These are phyloP conservation scores for Malus asiatica DNA, from an alignment of 306 rosid genomes.

Conservation along the genomic window DNA sequence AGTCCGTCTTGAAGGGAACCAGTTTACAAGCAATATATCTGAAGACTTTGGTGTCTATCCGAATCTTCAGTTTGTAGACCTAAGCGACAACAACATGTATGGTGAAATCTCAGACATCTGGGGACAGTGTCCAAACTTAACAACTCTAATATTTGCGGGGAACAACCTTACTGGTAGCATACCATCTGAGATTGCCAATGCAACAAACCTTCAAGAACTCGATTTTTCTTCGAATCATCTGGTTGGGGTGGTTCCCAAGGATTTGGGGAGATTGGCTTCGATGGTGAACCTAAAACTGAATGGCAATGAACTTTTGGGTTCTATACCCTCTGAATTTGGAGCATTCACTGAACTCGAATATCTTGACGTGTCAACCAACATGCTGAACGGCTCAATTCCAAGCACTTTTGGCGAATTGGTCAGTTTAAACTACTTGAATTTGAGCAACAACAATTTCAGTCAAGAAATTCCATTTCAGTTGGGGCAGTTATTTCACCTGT, in stretches of 20 bases:
- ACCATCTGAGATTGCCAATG: neutral
- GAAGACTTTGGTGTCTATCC: slow-evolving; percentile 8
- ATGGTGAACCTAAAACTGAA: neutral
- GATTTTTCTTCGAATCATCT: slow-evolving; percentile 1
- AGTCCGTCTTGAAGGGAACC: neutral
- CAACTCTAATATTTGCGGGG: neutral
- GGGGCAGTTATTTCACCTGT: neutral
- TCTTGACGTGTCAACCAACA: slow-evolving; percentile 8
- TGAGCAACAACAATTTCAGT: slow-evolving; percentile 2
- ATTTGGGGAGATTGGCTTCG: neutral
- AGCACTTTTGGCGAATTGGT: neutral
- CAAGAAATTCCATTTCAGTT: slow-evolving; percentile 6
- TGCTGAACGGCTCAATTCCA: neutral
- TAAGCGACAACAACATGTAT: neutral
- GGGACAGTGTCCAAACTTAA: neutral
- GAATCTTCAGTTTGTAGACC: neutral
- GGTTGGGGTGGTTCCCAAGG: neutral
- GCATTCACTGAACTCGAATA: neutral
- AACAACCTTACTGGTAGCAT: neutral
- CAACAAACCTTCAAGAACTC: neutral
- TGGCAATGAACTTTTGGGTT: slow-evolving; percentile 1
- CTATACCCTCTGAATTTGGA: neutral
- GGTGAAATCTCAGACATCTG: neutral
- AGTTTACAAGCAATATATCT: neutral
- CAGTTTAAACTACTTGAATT: neutral